Percentiles rank a stretch among this genome's conserved stretches.
Evolutionary conservation across 805 yeast species (phyloP).

Genomic region (Tetrapisispora arboricola): DNA sequence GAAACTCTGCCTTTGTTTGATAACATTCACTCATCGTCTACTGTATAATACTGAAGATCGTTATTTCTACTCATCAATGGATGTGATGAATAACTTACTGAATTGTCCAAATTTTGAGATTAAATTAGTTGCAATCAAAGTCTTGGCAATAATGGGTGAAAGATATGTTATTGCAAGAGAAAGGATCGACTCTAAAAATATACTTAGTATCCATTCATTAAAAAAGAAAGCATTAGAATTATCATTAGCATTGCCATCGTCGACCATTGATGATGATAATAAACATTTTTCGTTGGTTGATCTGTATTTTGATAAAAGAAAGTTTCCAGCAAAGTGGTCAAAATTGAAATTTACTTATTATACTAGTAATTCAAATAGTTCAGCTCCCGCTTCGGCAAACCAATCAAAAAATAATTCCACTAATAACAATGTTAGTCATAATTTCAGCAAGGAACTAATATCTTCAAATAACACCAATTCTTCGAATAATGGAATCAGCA

Average conservation of each 20-base stretch:
- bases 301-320: slow-evolving; percentile 33
- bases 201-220: slow-evolving; percentile 22
- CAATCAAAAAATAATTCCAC: slow-evolving; percentile 25
- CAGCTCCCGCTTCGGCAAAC: slow-evolving; percentile 4
- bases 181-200: slow-evolving; percentile 19
- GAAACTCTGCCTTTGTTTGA: slow-evolving; percentile 37
- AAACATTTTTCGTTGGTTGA: slow-evolving; percentile 39
- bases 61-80: slow-evolving; percentile 56
- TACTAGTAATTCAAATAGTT: slow-evolving; percentile 12
- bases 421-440: not conserved
- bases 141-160: slow-evolving; percentile 50
- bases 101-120: slow-evolving; percentile 51
- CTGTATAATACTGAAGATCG: slow-evolving; percentile 62
- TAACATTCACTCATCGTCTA: slow-evolving; percentile 51
- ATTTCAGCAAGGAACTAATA: slow-evolving; percentile 26
- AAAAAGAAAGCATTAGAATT: slow-evolving; percentile 42
- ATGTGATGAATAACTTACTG: slow-evolving; percentile 47
- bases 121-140: slow-evolving; percentile 49
- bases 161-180: slow-evolving; percentile 37
- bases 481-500: slow-evolving; percentile 1
- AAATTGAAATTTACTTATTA: slow-evolving; percentile 45
- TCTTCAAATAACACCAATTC: not conserved
- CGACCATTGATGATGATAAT: slow-evolving; percentile 30
- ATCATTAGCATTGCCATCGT: slow-evolving; percentile 46
- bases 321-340: slow-evolving; percentile 49